Conservation (phyloP, 2,329 filamentous ascomycete species). For the Septoria linicola region DNA sequence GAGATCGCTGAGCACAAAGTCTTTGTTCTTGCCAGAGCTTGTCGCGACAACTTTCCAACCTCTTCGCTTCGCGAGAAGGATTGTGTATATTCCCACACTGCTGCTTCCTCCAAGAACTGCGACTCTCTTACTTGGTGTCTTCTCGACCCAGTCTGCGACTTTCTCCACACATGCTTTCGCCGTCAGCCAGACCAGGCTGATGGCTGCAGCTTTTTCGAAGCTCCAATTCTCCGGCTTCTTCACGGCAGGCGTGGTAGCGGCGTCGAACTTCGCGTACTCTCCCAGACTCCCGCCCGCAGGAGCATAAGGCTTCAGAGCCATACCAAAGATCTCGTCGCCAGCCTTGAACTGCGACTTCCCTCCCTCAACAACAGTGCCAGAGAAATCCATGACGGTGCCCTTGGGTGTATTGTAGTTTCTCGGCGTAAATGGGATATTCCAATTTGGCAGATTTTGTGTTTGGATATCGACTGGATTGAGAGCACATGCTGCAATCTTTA, state of each 20-base stretch:
- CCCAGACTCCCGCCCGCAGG: conserved; percentile 32
- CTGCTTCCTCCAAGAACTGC: conserved; percentile 37
- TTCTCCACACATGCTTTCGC: conserved; percentile 35
- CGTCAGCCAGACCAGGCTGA: conserved; percentile 37
- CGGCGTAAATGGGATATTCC: conserved; percentile 27
- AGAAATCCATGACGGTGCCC: conserved; percentile 37
- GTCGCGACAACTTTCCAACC: conserved; percentile 45
- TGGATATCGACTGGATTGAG: conserved; percentile 41
- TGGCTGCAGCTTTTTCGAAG: conserved; percentile 35
- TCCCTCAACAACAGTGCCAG: conserved; percentile 32
- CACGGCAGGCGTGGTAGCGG: conserved; percentile 27
- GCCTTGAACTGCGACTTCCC: conserved; percentile 28
- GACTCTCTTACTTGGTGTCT: conserved; percentile 29
- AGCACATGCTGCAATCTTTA: conserved; percentile 37
- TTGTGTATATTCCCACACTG: conserved; percentile 37
- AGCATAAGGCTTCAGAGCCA: conserved; percentile 32
- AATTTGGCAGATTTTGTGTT: conserved; percentile 38
- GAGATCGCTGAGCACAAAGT: conserved; percentile 54
- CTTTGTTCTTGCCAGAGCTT: conserved; percentile 59
- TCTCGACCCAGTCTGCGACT: conserved; percentile 31
- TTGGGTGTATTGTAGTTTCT: conserved; percentile 29
- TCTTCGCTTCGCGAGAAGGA: conserved; percentile 34
- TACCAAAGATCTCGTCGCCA: conserved; percentile 38
- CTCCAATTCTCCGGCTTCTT: conserved; percentile 36
- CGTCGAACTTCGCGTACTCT: conserved; percentile 34